phyloP scores from a whole-genome alignment of 1,284 basidiomycete species.

The Papiliotrema nemorosa region DNA sequence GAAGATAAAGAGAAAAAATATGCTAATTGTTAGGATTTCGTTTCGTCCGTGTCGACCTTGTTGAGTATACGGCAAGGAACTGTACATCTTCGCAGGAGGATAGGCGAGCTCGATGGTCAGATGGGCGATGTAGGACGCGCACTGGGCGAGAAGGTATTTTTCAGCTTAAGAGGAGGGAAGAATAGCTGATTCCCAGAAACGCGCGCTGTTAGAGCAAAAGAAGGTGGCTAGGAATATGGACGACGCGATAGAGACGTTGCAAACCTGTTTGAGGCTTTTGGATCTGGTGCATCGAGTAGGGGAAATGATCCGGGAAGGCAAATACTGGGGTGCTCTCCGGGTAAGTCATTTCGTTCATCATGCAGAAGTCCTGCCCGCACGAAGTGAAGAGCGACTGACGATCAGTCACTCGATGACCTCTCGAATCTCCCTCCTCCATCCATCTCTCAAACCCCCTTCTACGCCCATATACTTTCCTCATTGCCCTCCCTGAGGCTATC shows the following conservation, averaged over 20 bases:
- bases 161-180: too few relatives aligned
- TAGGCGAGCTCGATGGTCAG: slow-evolving; percentile 58
- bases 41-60: slow-evolving; percentile 89
- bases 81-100: slow-evolving; percentile 54
- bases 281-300: slow-evolving; percentile 94
- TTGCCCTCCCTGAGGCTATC: slow-evolving; percentile 83
- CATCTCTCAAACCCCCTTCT: slow-evolving; percentile 88
- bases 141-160: slow-evolving; percentile 69
- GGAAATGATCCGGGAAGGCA: slow-evolving; percentile 84
- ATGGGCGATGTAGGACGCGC: slow-evolving; percentile 67
- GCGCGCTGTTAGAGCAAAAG: slow-evolving; percentile 78
- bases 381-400: too few relatives aligned
- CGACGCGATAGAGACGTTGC: slow-evolving; percentile 90
- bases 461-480: slow-evolving; percentile 84
- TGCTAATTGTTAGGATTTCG: slow-evolving; percentile 66
- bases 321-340: slow-evolving; percentile 93
- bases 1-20: too few relatives aligned
- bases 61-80: slow-evolving; percentile 81
- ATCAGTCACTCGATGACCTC: slow-evolving; percentile 91
- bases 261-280: slow-evolving; percentile 84
- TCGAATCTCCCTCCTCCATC: slow-evolving; percentile 85
- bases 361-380: too few relatives aligned
- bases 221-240: slow-evolving; percentile 90
- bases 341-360: slow-evolving; percentile 56
- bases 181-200: slow-evolving; percentile 56